phyloP scores from a whole-genome alignment of 1,284 basidiomycete species.

The Cryptococcus wingfieldii region DNA sequence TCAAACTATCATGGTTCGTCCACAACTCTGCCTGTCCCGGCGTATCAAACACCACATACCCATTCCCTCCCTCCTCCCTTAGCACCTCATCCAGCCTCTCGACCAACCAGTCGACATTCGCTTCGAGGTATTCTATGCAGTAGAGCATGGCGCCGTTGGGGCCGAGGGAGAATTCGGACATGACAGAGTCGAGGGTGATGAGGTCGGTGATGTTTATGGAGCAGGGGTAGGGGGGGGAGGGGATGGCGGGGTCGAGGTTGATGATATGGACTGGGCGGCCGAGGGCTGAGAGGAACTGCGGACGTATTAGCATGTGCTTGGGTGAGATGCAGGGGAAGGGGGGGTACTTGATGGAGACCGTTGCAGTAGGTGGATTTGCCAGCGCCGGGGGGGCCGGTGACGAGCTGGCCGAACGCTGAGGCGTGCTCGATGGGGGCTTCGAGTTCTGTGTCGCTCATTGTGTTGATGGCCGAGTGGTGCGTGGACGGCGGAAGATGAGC shows the following conservation, averaged over 20 bases:
- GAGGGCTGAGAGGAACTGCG: slow-evolving; percentile 73
- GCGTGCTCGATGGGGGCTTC: slow-evolving; percentile 15
- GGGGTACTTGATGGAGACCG: slow-evolving; percentile 70
- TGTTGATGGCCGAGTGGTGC: not conserved
- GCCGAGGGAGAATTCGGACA: slow-evolving; percentile 79
- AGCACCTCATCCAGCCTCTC: slow-evolving; percentile 60
- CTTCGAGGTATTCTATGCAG: slow-evolving; percentile 95
- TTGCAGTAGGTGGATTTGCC: slow-evolving; percentile 94
- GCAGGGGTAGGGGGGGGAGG: slow-evolving; percentile 84
- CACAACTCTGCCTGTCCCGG: slow-evolving; percentile 97
- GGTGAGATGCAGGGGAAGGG: not conserved
- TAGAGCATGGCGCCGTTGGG: slow-evolving; percentile 97
- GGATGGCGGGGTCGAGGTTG: slow-evolving; percentile 93
- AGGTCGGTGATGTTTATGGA: slow-evolving; percentile 79
- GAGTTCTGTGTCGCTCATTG: not conserved
- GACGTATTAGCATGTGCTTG: not conserved
- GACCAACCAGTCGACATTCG: slow-evolving; percentile 92
- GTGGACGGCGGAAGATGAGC: no score
- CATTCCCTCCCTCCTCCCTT: slow-evolving; percentile 38
- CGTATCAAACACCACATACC: slow-evolving; percentile 89
- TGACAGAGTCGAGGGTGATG: slow-evolving; percentile 82
- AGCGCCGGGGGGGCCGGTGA: slow-evolving; percentile 86
- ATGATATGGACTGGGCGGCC: slow-evolving; percentile 80
- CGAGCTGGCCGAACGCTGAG: slow-evolving; percentile 53
- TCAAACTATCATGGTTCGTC: slow-evolving; percentile 89